Conservation (phyloP, 164 flowering plant genomes). For the Kalanchoe fedtschenkoi region DNA sequence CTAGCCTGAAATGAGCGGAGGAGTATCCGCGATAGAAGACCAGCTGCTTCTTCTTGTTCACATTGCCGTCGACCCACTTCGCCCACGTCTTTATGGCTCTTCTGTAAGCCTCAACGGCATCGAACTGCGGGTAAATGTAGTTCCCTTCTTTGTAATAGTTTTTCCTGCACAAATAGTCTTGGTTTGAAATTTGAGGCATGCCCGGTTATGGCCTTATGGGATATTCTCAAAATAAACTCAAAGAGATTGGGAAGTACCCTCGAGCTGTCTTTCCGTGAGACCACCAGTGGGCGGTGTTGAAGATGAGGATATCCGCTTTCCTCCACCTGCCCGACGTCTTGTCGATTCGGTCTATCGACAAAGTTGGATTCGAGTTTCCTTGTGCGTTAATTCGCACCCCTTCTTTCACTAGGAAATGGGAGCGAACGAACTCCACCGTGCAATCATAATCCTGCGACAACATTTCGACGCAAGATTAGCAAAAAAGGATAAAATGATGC, state of each 20-base stretch:
- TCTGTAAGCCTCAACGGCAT: constrained; percentile 76
- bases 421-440: constrained; percentile 75
- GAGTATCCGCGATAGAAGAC: constrained; percentile 89
- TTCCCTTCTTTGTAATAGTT: constrained; percentile 86
- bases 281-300: constrained; percentile 98
- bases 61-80: constrained; percentile 57
- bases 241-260: constrained; percentile 38
- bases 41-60: constrained; percentile 40
- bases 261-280: constrained; percentile 88
- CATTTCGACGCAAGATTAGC: neutral
- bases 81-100: constrained; percentile 82
- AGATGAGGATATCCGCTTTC: constrained; percentile 74
- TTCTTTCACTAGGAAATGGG: constrained; percentile 90
- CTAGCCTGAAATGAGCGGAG: constrained; percentile 79
- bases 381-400: constrained; percentile 55
- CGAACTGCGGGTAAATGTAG: constrained; percentile 62
- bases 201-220: too few relatives aligned
- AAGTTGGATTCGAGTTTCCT: constrained; percentile 70
- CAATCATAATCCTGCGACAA: constrained; percentile 66
- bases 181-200: too few relatives aligned
- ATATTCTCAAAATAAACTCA: neutral
- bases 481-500: neutral
- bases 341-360: constrained; percentile 74
- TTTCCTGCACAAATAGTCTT: constrained; percentile 49
- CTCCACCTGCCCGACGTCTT: constrained; percentile 64